These are phyloP conservation scores for Melaleuca quinquenervia DNA, from an alignment of 345 rosid species.

Conservation along the genomic window DNA sequence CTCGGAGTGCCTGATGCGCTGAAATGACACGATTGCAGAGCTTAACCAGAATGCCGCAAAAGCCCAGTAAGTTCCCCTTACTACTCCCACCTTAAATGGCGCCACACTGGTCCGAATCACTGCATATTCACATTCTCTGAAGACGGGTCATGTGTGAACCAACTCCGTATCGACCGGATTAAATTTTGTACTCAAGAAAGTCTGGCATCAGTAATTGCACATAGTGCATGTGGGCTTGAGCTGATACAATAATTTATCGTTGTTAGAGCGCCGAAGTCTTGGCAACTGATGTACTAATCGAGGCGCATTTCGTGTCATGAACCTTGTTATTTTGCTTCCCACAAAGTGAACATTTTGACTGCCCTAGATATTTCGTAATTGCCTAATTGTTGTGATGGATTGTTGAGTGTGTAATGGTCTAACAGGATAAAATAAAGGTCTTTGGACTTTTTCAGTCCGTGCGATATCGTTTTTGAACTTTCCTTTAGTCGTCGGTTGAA, in stretches of 20 bases:
- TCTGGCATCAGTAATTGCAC: not conserved
- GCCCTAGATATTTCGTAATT: rapidly evolving
- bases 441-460: not conserved
- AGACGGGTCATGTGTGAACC: not conserved
- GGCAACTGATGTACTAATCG: not conserved
- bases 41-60: not conserved
- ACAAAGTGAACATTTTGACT: not conserved
- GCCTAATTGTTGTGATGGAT: not conserved
- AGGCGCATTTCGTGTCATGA: not conserved
- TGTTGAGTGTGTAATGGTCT: rapidly evolving
- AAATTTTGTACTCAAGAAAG: not conserved
- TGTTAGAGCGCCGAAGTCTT: not conserved
- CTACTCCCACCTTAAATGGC: not conserved
- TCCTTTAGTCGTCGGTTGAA: rapidly evolving
- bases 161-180: not conserved
- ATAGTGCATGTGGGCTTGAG: not conserved
- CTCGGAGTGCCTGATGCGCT: not conserved
- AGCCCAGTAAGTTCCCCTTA: not conserved
- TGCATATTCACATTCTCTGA: not conserved
- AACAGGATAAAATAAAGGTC: not conserved
- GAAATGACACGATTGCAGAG: not conserved
- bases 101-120: not conserved
- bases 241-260: not conserved
- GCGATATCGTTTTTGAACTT: rapidly evolving
- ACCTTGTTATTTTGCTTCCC: not conserved